Evolutionary conservation across 768 basidiomycete species (phyloP), one percentile per base, ranked within the genome.

Genomic region (Pleurotus platypus): DNA sequence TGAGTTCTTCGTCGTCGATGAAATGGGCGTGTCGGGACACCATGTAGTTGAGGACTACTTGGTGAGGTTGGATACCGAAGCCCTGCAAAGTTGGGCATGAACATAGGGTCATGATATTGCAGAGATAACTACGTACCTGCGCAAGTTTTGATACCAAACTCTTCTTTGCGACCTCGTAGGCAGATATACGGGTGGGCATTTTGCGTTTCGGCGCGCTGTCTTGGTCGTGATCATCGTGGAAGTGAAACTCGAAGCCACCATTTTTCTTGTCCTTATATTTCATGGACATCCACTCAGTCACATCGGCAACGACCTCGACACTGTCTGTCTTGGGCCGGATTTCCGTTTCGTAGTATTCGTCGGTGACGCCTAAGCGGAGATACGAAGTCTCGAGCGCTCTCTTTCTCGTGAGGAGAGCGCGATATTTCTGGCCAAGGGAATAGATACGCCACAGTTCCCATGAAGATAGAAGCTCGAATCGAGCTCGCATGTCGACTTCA

Each of bases 401-500:
- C 56, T 82, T 82, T 38, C 95, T 81, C 63, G 94, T 90, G 45
- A 87, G 71, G 47, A 98, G 77, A 1, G 94, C 92, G 53, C 94
- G 84, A 67, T 90, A 98, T 65, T 90, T 92, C 69, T 92, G 86
- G 7, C 94, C 94, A 7, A 98, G 78, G n/a, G 81, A 66, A 60
- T 92, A 87, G 58, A 98, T 86, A n/a, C 85, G 82, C 97, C 97
- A 99, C 6, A 98, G 70, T 64, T 99, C 95, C 45, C 82, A 75
- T 58, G 89, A 77, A 61, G 72, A 81, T 57, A 99, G 80, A 27
- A 98, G 84, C 60, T 90, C 88, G 18, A 82, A 66, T 38, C 82
- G 83, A n/a, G 79, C 67, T 35, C 81, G 76, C 50, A 84, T 79
- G 57, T 89, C 85, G 30, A 74, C 69, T 47, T 83, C 77, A 64